Conservation (phyloP, 2,329 filamentous ascomycete genomes). For the Diaporthe sp. region DNA sequence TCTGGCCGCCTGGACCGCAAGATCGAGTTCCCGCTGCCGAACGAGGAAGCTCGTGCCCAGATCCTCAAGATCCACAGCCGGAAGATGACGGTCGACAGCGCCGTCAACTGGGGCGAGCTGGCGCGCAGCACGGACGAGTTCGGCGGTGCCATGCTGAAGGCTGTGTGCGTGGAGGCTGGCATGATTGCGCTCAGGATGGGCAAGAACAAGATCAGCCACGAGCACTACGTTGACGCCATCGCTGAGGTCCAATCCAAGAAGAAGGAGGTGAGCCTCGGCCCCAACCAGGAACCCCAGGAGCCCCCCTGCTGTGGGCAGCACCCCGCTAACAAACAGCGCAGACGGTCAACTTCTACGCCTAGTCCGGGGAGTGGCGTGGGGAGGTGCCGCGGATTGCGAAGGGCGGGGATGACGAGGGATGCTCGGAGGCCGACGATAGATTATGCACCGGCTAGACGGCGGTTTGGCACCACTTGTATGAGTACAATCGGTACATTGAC, state of each 20-base stretch:
- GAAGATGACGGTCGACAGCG: slow-evolving; percentile 96
- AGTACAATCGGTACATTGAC: slow-evolving; percentile 10
- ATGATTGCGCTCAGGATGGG: slow-evolving; percentile 98
- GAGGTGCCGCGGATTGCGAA: not conserved
- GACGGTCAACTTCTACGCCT: slow-evolving; percentile 69
- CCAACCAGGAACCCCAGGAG: not conserved
- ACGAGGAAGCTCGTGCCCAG: slow-evolving; percentile 96
- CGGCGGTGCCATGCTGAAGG: slow-evolving; percentile 96
- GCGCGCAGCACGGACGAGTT: slow-evolving; percentile 98
- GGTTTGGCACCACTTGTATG: slow-evolving; percentile 6
- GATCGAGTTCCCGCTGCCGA: slow-evolving; percentile 97
- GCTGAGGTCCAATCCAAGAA: slow-evolving; percentile 95
- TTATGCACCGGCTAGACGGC: slow-evolving; percentile 8
- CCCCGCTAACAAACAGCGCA: slow-evolving; percentile 39
- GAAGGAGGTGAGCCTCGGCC: slow-evolving; percentile 75
- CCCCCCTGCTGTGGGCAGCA: not conserved
- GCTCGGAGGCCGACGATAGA: slow-evolving; percentile 11
- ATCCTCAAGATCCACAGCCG: slow-evolving; percentile 97
- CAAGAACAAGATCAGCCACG: slow-evolving; percentile 96
- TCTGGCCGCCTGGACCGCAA: slow-evolving; percentile 95
- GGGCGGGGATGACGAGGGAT: not conserved
- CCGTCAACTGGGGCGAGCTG: slow-evolving; percentile 95
- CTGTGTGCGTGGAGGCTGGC: slow-evolving; percentile 97
- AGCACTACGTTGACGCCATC: slow-evolving; percentile 99
- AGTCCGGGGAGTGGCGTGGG: slow-evolving; percentile 38